These are phyloP conservation scores for Trematosphaeria pertusa DNA, from an alignment of 2,329 filamentous ascomycete species.

Conservation along the genomic window DNA sequence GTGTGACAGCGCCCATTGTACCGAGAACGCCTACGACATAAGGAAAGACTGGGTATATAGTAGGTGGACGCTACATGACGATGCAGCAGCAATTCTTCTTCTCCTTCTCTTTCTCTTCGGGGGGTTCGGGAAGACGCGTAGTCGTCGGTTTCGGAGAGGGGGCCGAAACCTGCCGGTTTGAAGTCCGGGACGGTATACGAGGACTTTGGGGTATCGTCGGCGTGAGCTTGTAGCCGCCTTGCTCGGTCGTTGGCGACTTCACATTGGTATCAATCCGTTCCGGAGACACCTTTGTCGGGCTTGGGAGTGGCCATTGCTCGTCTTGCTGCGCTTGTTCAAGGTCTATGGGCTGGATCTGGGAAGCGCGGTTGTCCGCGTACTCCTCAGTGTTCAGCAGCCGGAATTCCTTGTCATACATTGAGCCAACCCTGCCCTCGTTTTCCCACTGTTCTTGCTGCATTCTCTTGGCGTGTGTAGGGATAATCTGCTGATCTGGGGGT, in stretches of 20 bases:
- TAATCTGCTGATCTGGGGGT: slow-evolving; percentile 92
- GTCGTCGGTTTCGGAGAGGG: slow-evolving; percentile 46
- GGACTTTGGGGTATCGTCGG: slow-evolving; percentile 50
- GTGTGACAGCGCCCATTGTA: slow-evolving; percentile 20
- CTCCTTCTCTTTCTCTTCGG: slow-evolving; percentile 64
- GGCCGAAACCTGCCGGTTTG: slow-evolving; percentile 23
- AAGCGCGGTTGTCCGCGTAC: slow-evolving; percentile 36
- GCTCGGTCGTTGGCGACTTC: slow-evolving; percentile 45
- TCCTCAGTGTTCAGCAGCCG: slow-evolving; percentile 76
- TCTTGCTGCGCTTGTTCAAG: slow-evolving; percentile 37
- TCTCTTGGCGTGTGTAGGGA: slow-evolving; percentile 90
- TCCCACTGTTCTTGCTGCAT: slow-evolving; percentile 97
- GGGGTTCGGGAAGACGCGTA: slow-evolving; percentile 61
- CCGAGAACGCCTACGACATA: slow-evolving; percentile 33
- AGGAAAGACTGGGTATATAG: slow-evolving; percentile 36
- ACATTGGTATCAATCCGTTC: slow-evolving; percentile 33
- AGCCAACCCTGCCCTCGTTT: slow-evolving; percentile 85
- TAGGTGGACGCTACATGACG: slow-evolving; percentile 66
- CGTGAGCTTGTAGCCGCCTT: slow-evolving; percentile 57
- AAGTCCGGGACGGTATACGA: slow-evolving; percentile 34
- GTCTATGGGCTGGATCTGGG: slow-evolving; percentile 39
- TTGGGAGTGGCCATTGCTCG: slow-evolving; percentile 45
- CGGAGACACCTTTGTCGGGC: slow-evolving; percentile 34
- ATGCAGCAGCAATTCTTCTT: slow-evolving; percentile 74
- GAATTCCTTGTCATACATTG: slow-evolving; percentile 86